Evolutionary conservation across 805 yeast species (phyloP), one percentile per base, ranked within the genome.

Genomic region (Sungouiella thailandica): DNA sequence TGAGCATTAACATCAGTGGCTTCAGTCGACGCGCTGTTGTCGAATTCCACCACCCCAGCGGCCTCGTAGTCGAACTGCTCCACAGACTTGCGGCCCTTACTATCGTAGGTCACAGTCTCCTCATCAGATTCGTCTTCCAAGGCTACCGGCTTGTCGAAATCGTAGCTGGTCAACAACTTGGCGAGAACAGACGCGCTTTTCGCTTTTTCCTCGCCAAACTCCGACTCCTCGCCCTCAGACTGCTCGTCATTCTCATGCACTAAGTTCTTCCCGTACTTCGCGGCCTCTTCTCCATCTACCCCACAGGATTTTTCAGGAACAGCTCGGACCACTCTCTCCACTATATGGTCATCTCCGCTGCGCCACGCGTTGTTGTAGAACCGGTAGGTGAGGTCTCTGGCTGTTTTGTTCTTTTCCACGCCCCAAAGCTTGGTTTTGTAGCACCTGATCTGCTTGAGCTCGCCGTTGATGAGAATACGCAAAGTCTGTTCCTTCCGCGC

Each of bases 401-500:
- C 54, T 3, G 70, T 64, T 47, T 74, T 80, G 42, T 75, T 71
- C 60, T 83, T 84, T 44, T 83, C 88, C 40, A 76, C 71, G 3
- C 97, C 97, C 98, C 98, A 90, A 25, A 93, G 69, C 53, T 88
- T 88, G 20, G 80, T 76, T 60, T 88, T 87, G 47, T 71, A 72
- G 44, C 80, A 65, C 46, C 74, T 75, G 36, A 83, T 58, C 4
- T 66, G 65, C 55, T 74, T 78, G 34, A 76, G 58, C 29, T 59
- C 72, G 5, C 80, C 86, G 48, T 72, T 76, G 38, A 74, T 68
- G 40, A 64, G 67, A 3, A 82, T 70, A 46, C 97, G 70, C 42
- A 85, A 66, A 0, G 94, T 80, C 43, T 80, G 73, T 33, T 69
- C 63, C 35, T 71, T 70, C 17, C 54, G 46, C 11, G 43, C 40